These are phyloP conservation scores for Amaranthus tricolor DNA, from an alignment of 179 eudicot species.

Conservation along the genomic window DNA sequence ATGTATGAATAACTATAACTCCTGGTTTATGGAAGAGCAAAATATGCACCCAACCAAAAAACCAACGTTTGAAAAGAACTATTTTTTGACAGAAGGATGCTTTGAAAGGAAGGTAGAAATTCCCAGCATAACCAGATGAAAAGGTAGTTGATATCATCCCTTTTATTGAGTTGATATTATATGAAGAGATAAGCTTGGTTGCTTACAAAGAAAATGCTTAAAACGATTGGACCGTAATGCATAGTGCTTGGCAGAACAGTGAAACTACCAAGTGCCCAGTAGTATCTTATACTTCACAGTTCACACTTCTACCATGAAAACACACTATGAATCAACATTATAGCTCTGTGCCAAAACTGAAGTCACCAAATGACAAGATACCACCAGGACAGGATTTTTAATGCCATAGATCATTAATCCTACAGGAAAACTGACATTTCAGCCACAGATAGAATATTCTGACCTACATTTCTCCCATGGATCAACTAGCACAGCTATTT, in stretches of 20 bases:
- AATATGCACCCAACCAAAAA: not conserved
- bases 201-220: not conserved
- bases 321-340: no score
- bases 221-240: not conserved
- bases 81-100: not conserved
- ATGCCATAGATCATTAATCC: no score
- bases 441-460: no score
- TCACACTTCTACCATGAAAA: no score
- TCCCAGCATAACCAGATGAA: not conserved
- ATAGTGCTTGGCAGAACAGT: not conserved
- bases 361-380: no score
- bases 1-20: not conserved
- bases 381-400: no score
- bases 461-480: no score
- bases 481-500: no score
- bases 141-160: not conserved
- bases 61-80: not conserved
- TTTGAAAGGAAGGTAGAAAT: not conserved
- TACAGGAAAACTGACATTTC: no score
- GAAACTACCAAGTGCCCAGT: not conserved
- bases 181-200: not conserved
- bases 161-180: not conserved
- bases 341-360: no score
- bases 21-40: not conserved
- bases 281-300: no score